phyloP scores from a whole-genome alignment of 2,329 filamentous ascomycete species.

The Alternaria conjuncta region DNA sequence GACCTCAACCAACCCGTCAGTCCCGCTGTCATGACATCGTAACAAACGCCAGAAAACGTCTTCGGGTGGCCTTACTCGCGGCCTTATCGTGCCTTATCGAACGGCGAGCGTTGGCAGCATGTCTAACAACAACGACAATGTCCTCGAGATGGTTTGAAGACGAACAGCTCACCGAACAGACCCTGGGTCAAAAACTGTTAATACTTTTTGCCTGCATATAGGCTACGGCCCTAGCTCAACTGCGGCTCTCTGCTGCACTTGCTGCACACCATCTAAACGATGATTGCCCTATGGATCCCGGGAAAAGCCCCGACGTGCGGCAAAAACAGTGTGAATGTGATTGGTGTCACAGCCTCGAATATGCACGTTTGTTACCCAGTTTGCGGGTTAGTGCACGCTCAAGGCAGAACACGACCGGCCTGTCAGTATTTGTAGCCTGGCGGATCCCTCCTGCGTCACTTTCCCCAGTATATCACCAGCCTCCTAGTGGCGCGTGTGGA shows the following conservation, averaged over 20 bases:
- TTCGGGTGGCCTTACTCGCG: not conserved
- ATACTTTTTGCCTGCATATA: constrained; percentile 24
- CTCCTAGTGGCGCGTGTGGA: constrained; percentile 7
- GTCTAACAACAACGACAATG: not conserved
- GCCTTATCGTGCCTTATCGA: not conserved
- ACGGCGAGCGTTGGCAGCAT: not conserved
- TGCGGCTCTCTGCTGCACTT: constrained; percentile 14
- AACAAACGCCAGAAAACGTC: not conserved
- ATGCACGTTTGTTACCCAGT: constrained; percentile 31
- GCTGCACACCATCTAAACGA: not conserved
- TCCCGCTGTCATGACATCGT: not conserved
- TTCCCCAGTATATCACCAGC: constrained; percentile 4
- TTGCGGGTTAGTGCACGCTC: constrained; percentile 27
- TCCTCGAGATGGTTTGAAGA: not conserved
- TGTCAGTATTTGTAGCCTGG: constrained; percentile 35
- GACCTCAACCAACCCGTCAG: constrained; percentile 22
- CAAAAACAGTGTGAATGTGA: constrained; percentile 19
- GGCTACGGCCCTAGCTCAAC: constrained; percentile 13
- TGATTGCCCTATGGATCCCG: constrained; percentile 6
- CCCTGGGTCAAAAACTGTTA: constrained; percentile 5
- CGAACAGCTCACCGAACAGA: not conserved
- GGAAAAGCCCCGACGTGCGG: not conserved
- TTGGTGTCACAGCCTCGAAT: constrained; percentile 29
- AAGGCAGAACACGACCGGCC: constrained; percentile 24
- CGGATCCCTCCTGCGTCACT: constrained; percentile 32